Evolutionary conservation across 768 basidiomycete genomes (phyloP), one percentile per base, ranked within the genome.

Genomic region (Baorangia bicolor): DNA sequence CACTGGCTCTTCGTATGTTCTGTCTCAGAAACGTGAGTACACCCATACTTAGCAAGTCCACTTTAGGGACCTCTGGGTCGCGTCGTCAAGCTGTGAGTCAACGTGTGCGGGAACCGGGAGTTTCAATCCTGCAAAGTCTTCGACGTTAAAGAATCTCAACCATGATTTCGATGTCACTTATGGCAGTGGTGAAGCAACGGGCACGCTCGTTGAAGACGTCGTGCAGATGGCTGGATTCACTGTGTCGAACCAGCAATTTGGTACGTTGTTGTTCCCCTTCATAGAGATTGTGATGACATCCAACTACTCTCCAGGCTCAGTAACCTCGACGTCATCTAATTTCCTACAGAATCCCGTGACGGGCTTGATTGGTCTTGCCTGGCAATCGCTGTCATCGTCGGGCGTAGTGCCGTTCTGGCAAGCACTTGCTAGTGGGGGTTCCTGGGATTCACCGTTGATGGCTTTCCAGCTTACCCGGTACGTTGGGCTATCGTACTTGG

Each of bases 341-440:
- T 69, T 69, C 47, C 69, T 90, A 23, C 70, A 75, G 49, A 83
- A 80, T 3, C 65, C 76, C 3, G 78, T 84, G 5, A 81, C 84
- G 1, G 90, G 90, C 4, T 81, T 92, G 64, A 75, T 92, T 73
- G 90, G 90, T 11, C 80, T 92, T 46, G 90, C 83, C 0, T 92
- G 88, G 69, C 53, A 72, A 23, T 61, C 78, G 9, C 79, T 92
- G 47, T 78, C 90, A 0, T 74, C 75, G n/a, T 86, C 87, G 6
- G 64, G 65, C 3, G 73, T 82, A 1, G 73, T 70, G 13, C 90
- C 90, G 3, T 87, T 90, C 67, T 91, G 89, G 88, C 76, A 86
- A 61, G 69, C 79, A 0, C 72, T 92, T 13, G 66, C 74, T 5
- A 67, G 72, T 18, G 61, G 58, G 25, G 74, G 74, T 38, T 73